Evolutionary conservation across 495 filamentous ascomycete genomes (phyloP), one percentile per base, ranked within the genome.

Genomic region (Bombardia bombarda): DNA sequence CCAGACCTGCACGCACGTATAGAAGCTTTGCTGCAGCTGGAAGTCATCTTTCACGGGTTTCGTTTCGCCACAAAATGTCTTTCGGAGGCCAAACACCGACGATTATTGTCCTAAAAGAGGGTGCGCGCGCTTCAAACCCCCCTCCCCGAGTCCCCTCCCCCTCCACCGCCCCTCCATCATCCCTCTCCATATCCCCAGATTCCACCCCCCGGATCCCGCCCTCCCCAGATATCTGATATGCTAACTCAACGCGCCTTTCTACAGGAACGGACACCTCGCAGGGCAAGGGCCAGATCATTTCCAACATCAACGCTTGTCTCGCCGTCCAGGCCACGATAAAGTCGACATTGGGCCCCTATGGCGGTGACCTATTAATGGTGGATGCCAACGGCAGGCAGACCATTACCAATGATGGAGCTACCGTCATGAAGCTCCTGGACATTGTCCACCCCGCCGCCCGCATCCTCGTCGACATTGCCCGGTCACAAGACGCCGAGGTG

Each of bases 391-490:
- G 92, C 61, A 83, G 65, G 62, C 88, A 94, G 70, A 98, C 92
- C 50, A 96, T 98, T 56, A 98, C 92, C 37, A 98, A 98, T 65
- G 92, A 98, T 77, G 92, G 92, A 58, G 92, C 92, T 32, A 98
- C 92, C 18, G 92, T 97, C 32, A 98, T 98, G 92, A 96, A 95
- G 89, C 83, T 98, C 32, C 82, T 98, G 47, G 92, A 98, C 65
- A 96, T 98, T 58, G 87, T 98, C 45, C 92, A 98, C 72, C 92
- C 92, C 42, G 92, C 92, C 51, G 92, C 92, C 52, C 84, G 92
- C 62, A 95, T 98, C 68, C 83, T 98, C 53, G 94, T 90, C 59
- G 92, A 98, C 60, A 97, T 98, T 56, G 92, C 92, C 39, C 83
- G 92, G 58, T 97, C 92, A 50, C 92, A 98, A 82, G 92, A 98